phyloP scores from a whole-genome alignment of 306 rosid genomes.

The Castanea mollissima region DNA sequence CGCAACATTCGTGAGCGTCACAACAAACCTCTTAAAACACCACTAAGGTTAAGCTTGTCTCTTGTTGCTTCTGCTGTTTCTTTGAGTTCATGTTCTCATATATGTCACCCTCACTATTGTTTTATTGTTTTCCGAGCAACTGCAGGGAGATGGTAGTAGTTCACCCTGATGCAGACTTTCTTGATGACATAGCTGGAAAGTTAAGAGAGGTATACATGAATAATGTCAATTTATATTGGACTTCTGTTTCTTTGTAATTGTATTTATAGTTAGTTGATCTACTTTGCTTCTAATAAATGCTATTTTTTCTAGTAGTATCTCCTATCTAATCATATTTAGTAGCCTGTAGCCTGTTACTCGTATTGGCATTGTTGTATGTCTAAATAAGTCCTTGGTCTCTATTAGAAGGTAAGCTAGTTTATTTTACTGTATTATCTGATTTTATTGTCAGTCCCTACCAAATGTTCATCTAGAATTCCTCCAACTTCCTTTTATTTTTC shows the following conservation, averaged over 20 bases:
- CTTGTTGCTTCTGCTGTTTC: background rate
- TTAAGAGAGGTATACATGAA: conserved; percentile 66
- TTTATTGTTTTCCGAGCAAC: conserved; percentile 5
- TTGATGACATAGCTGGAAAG: conserved; percentile 84
- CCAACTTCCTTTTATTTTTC: background rate
- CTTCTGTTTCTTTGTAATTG: background rate
- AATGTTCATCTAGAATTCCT: background rate
- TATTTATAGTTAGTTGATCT: background rate
- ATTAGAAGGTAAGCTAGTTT: no score
- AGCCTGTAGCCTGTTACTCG: background rate
- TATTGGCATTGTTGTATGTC: no score
- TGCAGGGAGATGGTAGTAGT: conserved; percentile 92
- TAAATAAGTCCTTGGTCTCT: no score
- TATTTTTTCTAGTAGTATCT: background rate
- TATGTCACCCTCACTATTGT: background rate
- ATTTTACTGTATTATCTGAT: no score
- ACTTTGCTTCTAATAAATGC: background rate
- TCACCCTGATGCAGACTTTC: conserved; percentile 88
- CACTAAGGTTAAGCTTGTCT: conserved; percentile 59
- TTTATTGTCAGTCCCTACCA: background rate
- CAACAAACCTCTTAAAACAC: conserved; percentile 90
- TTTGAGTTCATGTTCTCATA: background rate
- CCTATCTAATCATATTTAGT: background rate
- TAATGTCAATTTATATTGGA: background rate
- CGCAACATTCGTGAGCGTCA: conserved; percentile 95